A percentile compares a stretch with the other conserved stretches of the same genome.
Evolutionary conservation across 2,329 filamentous ascomycete genomes (phyloP).

Genomic region (Fusarium globosum): DNA sequence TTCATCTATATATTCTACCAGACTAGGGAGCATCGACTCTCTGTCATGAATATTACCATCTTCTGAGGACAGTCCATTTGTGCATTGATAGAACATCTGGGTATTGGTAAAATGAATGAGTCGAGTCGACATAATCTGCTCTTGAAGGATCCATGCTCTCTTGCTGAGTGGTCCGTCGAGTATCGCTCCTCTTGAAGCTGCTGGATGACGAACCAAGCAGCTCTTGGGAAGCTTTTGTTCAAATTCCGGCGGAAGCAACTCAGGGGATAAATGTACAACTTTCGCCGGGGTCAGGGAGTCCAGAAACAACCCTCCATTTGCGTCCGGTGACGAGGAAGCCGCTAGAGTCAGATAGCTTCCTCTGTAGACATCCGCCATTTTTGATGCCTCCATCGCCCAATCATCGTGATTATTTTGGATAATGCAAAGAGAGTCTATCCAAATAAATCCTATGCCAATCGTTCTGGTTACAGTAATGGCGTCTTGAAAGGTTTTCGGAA

Average conservation of each 20-base stretch:
- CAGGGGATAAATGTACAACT: fast-evolving
- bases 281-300: fast-evolving
- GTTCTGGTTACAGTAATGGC: background rate
- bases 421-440: background rate
- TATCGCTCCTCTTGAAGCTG: fast-evolving
- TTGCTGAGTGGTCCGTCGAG: background rate
- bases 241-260: fast-evolving
- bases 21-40: fast-evolving
- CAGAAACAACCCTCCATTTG: background rate
- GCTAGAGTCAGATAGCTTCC: background rate
- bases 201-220: background rate
- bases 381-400: fast-evolving
- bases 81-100: background rate
- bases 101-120: background rate
- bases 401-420: fast-evolving
- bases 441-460: fast-evolving
- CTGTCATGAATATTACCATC: fast-evolving
- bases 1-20: no score
- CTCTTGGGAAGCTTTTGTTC: fast-evolving
- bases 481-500: no score
- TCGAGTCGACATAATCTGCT: background rate
- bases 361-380: background rate
- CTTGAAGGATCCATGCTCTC: background rate
- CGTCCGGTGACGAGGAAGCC: background rate
- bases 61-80: fast-evolving